These are phyloP conservation scores for carrot (Daucus carota) DNA, from an alignment of 129 eudicot species.

Conservation along the genomic window DNA sequence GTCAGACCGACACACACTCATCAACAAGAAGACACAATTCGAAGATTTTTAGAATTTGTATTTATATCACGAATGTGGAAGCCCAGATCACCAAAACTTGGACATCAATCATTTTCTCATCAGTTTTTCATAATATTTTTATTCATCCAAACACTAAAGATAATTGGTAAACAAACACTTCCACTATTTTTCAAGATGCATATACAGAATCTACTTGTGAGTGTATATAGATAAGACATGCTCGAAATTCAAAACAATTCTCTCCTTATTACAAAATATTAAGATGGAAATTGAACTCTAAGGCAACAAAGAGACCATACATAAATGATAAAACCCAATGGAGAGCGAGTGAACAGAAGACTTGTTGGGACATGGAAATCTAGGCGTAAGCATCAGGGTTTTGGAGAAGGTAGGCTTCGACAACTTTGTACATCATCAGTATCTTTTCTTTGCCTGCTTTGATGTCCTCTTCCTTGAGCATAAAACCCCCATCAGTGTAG, in stretches of 20 bases:
- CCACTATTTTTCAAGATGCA: not conserved
- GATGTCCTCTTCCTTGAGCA: not conserved
- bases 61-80: not conserved
- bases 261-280: not conserved
- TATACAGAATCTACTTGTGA: not conserved
- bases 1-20: too few species aligned
- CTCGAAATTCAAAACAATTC: not conserved
- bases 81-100: not conserved
- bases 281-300: not conserved
- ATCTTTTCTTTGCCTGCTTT: too few species aligned
- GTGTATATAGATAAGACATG: not conserved
- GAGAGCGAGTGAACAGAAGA: too few species aligned
- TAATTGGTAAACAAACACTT: too few species aligned
- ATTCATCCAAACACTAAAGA: too few species aligned
- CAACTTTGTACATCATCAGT: not conserved
- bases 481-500: not conserved
- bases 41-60: too few species aligned
- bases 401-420: not conserved
- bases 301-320: not conserved
- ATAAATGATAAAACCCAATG: too few species aligned
- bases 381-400: not conserved
- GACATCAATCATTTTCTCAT: not conserved
- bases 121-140: too few species aligned
- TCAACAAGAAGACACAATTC: too few species aligned
- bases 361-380: not conserved